A percentile compares a stretch with the other conserved stretches of the same genome.
These are phyloP conservation scores for Termitomyces sp. DNA, from an alignment of 768 basidiomycete species.

Conservation along the genomic window DNA sequence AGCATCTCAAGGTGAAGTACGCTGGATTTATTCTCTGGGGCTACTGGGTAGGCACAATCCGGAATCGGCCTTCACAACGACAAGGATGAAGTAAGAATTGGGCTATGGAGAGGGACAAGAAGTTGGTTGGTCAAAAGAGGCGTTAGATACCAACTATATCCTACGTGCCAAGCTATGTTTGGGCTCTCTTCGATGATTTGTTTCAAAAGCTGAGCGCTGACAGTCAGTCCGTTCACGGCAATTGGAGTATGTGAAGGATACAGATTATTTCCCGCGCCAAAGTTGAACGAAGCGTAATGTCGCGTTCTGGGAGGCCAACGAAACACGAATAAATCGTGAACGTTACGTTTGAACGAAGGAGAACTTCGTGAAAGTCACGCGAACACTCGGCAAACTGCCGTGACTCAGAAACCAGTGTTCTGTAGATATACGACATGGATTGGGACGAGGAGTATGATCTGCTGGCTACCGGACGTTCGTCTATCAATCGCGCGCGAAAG, in stretches of 20 bases:
- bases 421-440: constrained; percentile 20
- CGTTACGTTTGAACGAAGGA: fast-evolving
- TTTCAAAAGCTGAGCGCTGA: neutral
- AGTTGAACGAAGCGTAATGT: neutral
- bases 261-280: neutral
- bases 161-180: neutral
- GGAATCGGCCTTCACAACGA: too few species aligned
- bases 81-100: too few species aligned
- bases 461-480: constrained; percentile 17
- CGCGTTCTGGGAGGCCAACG: neutral
- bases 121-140: neutral
- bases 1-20: too few species aligned
- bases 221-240: too few species aligned
- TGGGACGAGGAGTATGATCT: constrained; percentile 34
- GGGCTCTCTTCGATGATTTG: neutral
- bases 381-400: neutral
- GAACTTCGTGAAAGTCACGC: neutral
- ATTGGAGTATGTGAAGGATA: neutral
- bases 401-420: neutral
- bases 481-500: constrained; percentile 27
- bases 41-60: too few species aligned
- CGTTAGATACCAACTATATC: neutral
- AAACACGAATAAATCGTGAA: neutral
- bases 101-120: too few species aligned
- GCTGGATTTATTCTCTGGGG: too few species aligned